phyloP scores from a whole-genome alignment of 345 rosid species.

The Durio zibethinus region DNA sequence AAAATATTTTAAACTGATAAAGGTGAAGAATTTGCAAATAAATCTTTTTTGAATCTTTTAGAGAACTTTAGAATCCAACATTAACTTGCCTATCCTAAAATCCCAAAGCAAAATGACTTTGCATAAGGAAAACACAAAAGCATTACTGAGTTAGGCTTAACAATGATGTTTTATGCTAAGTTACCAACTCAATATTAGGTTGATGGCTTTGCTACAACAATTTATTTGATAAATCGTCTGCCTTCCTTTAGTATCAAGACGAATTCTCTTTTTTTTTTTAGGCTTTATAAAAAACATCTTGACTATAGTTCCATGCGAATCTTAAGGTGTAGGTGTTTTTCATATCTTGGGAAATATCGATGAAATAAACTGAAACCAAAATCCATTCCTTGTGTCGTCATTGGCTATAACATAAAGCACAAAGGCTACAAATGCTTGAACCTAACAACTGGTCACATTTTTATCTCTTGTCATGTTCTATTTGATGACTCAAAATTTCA shows the following conservation, averaged over 20 bases:
- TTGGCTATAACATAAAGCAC: background rate
- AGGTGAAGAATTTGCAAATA: background rate
- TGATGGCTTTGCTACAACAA: background rate
- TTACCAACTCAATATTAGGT: background rate
- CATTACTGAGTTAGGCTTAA: background rate
- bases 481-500: background rate
- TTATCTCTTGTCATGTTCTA: background rate
- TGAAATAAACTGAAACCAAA: background rate
- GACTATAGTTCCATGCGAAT: background rate
- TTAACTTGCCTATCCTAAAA: background rate
- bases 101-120: background rate
- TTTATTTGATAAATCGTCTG: background rate
- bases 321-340: background rate
- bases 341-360: background rate
- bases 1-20: background rate
- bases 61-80: background rate
- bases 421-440: background rate
- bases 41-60: background rate
- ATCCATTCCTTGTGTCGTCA: background rate
- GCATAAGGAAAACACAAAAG: background rate
- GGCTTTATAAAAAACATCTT: background rate
- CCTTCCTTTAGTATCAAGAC: background rate
- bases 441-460: accelerated
- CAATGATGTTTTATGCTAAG: background rate
- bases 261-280: background rate